Conservation (phyloP, 257 asterid genomes). For the Scutellaria minor region DNA sequence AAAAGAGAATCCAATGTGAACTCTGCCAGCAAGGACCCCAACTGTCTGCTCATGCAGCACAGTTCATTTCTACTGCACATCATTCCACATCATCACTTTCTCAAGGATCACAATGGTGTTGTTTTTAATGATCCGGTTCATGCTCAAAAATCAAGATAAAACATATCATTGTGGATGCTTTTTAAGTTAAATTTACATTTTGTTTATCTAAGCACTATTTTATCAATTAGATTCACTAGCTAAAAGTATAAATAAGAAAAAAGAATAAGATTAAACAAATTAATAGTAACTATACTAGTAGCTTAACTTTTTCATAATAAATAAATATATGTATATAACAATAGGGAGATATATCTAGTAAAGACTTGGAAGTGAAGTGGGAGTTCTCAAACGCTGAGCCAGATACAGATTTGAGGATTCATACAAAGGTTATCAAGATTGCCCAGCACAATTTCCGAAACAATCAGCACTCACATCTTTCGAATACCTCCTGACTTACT, state of each 20-base stretch:
- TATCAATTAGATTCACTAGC: slow-evolving; percentile 9
- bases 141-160: no score
- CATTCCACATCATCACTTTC: no score
- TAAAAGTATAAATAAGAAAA: neutral
- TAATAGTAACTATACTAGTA: neutral
- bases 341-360: neutral
- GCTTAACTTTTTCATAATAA: no score
- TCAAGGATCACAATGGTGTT: no score
- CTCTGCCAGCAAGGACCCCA: no score
- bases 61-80: no score
- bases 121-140: no score
- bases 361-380: neutral
- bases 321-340: no score
- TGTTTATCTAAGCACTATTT: neutral
- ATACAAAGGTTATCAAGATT: neutral
- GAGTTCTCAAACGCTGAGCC: neutral
- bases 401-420: neutral
- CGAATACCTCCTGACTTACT: neutral
- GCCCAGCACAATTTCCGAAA: neutral
- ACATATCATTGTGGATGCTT: no score
- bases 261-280: neutral
- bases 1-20: no score
- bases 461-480: neutral
- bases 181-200: neutral
- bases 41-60: no score